Evolutionary conservation across 129 eudicot species (phyloP).

Genomic region (Scalesia atractyloides): DNA sequence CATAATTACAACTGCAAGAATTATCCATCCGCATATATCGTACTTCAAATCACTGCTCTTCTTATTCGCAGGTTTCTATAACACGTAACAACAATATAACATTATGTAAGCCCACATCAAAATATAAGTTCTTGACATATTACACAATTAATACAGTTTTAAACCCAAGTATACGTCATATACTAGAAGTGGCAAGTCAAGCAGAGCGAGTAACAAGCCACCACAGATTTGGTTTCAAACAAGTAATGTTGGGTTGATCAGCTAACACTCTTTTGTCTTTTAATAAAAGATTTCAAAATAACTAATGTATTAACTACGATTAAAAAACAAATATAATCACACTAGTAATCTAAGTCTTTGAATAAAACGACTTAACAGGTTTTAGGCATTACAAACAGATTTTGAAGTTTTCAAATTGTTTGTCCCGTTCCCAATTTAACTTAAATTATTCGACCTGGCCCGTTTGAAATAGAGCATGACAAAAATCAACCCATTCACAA

Average conservation of each 20-base stretch:
- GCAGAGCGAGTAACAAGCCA: neutral
- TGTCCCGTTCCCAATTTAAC: neutral
- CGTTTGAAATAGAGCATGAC: neutral
- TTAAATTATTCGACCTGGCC: neutral
- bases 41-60: slow-evolving; percentile 53
- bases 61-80: slow-evolving; percentile 44
- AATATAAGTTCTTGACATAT: neutral
- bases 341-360: neutral
- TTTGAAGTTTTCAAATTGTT: neutral
- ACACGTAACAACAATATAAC: slow-evolving; percentile 6
- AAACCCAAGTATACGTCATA: neutral
- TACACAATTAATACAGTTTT: neutral
- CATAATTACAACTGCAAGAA: slow-evolving; percentile 52
- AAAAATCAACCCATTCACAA: neutral
- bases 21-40: slow-evolving; percentile 60
- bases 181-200: neutral
- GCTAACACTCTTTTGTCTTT: neutral
- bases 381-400: neutral
- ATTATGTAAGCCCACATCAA: slow-evolving; percentile 6
- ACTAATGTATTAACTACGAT: neutral
- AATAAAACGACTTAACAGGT: neutral
- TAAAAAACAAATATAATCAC: neutral
- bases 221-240: neutral
- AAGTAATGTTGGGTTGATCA: neutral
- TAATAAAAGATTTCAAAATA: neutral